Conservation (phyloP, 768 basidiomycete species). For the Melanogaster broomeanus region DNA sequence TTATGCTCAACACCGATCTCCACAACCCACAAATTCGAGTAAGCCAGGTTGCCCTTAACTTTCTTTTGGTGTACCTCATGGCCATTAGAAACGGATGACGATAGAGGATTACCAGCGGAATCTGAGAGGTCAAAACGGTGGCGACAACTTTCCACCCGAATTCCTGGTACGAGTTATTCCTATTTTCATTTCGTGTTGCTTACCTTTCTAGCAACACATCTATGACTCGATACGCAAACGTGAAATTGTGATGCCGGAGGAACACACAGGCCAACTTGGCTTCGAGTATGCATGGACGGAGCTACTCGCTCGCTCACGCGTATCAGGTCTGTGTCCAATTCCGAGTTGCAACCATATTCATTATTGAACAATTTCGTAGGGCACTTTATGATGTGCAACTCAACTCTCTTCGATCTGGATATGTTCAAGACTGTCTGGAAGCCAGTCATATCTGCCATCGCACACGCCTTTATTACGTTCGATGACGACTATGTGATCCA, state of each 20-base stretch:
- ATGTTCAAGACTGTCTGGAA: slow-evolving; percentile 97
- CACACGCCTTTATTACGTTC: slow-evolving; percentile 93
- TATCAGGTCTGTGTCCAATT: slow-evolving; percentile 57
- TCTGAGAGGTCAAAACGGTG: slow-evolving; percentile 89
- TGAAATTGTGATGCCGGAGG: slow-evolving; percentile 97
- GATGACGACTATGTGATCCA: slow-evolving; percentile 98
- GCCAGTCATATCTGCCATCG: slow-evolving; percentile 89
- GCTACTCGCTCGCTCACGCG: slow-evolving; percentile 76
- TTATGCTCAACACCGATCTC: slow-evolving; percentile 97
- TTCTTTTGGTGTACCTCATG: slow-evolving; percentile 2
- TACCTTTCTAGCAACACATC: slow-evolving; percentile 66
- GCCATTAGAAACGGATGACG: slow-evolving; percentile 86
- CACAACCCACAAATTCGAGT: slow-evolving; percentile 94
- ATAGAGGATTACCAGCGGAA: slow-evolving; percentile 94
- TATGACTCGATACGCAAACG: slow-evolving; percentile 93
- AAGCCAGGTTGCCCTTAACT: slow-evolving; percentile 28
- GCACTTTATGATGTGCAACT: slow-evolving; percentile 68
- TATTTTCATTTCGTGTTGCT: slow-evolving; percentile 1
- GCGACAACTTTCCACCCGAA: slow-evolving; percentile 77
- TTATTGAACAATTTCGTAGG: slow-evolving; percentile 50
- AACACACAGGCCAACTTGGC: slow-evolving; percentile 93
- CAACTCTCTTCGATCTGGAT: slow-evolving; percentile 78
- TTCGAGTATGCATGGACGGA: slow-evolving; percentile 99
- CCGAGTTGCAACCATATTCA: slow-evolving; percentile 2
- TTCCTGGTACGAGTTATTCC: slow-evolving; percentile 62